Evolutionary conservation across 148 eudicot species (phyloP).

Genomic region (Dianthus caryophyllus): DNA sequence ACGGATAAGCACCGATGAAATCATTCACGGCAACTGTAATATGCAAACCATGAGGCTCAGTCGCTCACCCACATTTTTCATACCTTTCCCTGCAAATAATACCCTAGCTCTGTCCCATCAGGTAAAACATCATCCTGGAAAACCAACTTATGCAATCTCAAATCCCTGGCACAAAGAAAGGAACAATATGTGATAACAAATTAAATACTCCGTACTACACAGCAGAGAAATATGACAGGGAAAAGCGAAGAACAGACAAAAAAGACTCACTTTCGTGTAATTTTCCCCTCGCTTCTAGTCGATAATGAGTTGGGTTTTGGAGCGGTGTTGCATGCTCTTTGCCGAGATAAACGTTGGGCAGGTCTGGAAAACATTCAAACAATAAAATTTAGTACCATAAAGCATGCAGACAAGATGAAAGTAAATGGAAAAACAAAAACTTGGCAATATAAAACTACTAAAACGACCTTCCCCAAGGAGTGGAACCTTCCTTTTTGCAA

Average conservation of each 20-base stretch:
- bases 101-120: slow-evolving; percentile 71
- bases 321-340: slow-evolving; percentile 25
- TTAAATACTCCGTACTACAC: slow-evolving; percentile 9
- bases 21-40: slow-evolving; percentile 14
- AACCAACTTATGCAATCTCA: slow-evolving; percentile 69
- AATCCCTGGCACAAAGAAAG: slow-evolving; percentile 44
- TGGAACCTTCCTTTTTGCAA: not conserved
- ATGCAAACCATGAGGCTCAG: not conserved
- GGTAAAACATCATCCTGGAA: slow-evolving; percentile 63
- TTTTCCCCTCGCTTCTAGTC: slow-evolving; percentile 50
- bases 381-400: slow-evolving; percentile 10
- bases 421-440: not conserved
- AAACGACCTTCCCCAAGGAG: not conserved
- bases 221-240: slow-evolving; percentile 2
- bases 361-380: slow-evolving; percentile 34
- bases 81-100: slow-evolving; percentile 66
- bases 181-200: slow-evolving; percentile 1
- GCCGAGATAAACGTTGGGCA: slow-evolving; percentile 19
- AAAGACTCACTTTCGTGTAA: slow-evolving; percentile 67
- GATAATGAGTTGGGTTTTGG: slow-evolving; percentile 29
- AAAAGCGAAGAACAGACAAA: slow-evolving; percentile 3
- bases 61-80: slow-evolving; percentile 2
- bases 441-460: not conserved
- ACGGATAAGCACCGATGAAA: slow-evolving; percentile 30
- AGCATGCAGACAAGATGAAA: not conserved